Percentiles rank a stretch among this genome's conserved stretches.
These are phyloP conservation scores for Amaranthus hypochondriacus DNA, from an alignment of 148 eudicot genomes.

Conservation along the genomic window DNA sequence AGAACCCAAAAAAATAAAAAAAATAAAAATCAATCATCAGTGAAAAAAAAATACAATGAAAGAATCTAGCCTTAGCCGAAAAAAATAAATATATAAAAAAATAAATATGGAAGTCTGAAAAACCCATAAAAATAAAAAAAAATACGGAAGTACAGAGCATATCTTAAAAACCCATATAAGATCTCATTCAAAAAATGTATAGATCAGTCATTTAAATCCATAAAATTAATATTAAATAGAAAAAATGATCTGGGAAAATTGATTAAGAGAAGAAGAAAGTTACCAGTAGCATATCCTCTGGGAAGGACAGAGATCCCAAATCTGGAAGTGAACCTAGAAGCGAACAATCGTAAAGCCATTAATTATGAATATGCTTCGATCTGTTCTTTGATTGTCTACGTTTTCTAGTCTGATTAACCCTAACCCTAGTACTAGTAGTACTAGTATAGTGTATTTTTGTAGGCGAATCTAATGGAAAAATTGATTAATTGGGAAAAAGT, in stretches of 20 bases:
- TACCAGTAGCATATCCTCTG: conserved; percentile 67
- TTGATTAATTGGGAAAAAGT: too few relatives aligned
- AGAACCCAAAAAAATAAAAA: not conserved
- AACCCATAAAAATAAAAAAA: not conserved
- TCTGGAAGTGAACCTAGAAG: conserved; percentile 55
- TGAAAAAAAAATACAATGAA: not conserved
- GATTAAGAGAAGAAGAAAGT: too few relatives aligned
- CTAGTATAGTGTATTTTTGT: not conserved
- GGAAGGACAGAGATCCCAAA: conserved; percentile 50
- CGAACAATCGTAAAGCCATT: conserved; percentile 61
- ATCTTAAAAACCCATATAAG: conserved; percentile 21
- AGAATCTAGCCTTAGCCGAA: not conserved
- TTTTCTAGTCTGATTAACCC: not conserved
- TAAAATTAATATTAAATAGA: not conserved
- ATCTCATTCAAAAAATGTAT: conserved; percentile 2
- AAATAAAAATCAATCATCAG: not conserved
- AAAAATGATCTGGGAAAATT: not conserved
- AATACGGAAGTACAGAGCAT: not conserved
- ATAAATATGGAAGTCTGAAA: not conserved
- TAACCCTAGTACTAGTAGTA: too few relatives aligned
- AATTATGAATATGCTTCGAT: not conserved
- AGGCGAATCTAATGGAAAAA: conserved; percentile 3
- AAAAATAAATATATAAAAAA: not conserved
- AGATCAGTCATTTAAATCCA: conserved; percentile 4
- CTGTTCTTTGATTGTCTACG: not conserved